phyloP scores from a whole-genome alignment of 2,329 filamentous ascomycete genomes.

The Alternaria conjuncta region DNA sequence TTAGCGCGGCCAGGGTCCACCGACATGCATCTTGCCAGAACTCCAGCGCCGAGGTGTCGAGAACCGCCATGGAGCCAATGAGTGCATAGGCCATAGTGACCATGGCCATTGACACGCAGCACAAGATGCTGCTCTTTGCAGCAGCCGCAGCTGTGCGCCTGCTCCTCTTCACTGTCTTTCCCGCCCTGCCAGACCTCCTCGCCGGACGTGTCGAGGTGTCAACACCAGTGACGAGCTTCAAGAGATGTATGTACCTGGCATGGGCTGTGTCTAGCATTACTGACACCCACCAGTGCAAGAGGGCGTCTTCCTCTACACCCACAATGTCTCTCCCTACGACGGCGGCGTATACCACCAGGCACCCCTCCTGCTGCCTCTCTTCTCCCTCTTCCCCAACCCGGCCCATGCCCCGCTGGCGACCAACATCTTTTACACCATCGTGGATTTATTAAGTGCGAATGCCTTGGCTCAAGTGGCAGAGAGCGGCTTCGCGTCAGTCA shows the following conservation, averaged over 20 bases:
- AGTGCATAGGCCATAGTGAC: slow-evolving; percentile 6
- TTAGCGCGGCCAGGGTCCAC: slow-evolving; percentile 28
- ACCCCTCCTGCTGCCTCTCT: slow-evolving; percentile 87
- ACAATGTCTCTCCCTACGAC: slow-evolving; percentile 96
- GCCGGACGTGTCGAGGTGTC: slow-evolving; percentile 95
- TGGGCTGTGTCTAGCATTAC: neutral
- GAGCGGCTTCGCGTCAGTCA: slow-evolving; percentile 77
- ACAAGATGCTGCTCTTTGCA: slow-evolving; percentile 72
- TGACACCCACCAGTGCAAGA: slow-evolving; percentile 75
- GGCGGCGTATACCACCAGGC: slow-evolving; percentile 81
- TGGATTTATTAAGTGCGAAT: slow-evolving; percentile 83
- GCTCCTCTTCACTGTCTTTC: slow-evolving; percentile 79
- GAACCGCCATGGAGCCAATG: slow-evolving; percentile 18
- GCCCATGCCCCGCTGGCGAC: slow-evolving; percentile 73
- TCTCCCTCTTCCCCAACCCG: slow-evolving; percentile 81
- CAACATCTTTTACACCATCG: slow-evolving; percentile 76
- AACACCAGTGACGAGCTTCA: slow-evolving; percentile 97
- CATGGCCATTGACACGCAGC: slow-evolving; percentile 56
- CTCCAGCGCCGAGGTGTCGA: slow-evolving; percentile 2
- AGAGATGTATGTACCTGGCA: slow-evolving; percentile 71
- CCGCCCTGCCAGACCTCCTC: slow-evolving; percentile 81
- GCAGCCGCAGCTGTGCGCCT: slow-evolving; percentile 80
- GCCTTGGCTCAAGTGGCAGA: slow-evolving; percentile 80
- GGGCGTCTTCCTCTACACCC: slow-evolving; percentile 92
- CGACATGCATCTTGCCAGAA: slow-evolving; percentile 11